Evolutionary conservation across 2,329 filamentous ascomycete species (phyloP), one percentile per base, ranked within the genome.

Genomic region (Stemphylium vesicarium): DNA sequence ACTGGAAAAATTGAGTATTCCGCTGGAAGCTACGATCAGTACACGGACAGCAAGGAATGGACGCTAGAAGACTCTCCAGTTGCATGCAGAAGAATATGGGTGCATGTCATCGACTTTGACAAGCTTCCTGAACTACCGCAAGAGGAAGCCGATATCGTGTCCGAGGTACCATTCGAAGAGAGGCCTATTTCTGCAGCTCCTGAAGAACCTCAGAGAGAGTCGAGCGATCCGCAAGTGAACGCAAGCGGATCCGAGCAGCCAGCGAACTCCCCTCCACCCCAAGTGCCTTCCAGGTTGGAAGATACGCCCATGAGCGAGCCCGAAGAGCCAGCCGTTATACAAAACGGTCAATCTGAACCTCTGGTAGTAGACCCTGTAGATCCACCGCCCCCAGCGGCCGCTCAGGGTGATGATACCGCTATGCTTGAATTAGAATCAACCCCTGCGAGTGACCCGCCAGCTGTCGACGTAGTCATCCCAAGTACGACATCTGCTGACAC

Each of bases 251-350:
- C 35, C 11, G 54, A 40, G 11, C 43, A 33, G 18, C 22, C 31
- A 32, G 40, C 54, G 24, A 52, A 24, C 33, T 38, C 44, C 7
- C 20, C 52, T 10, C 59, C 53, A 22, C 39, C 55, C 18, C 59
- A 56, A 24, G 22, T 53, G 32, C 53, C 47, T 32, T 24, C 59
- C n/a, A 57, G 42, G 2, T 56, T 56, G 15, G 71, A 73, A 50
- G 75, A 77, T 41, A 75, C 74, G 15, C 70, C 70, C 10, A 77
- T 77, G 75, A 75, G 71, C 37, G 75, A 75, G 43, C 66, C 68
- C 12, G 75, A 74, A 42, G 74, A 73, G 33, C 56, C 62, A 1
- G 39, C 42, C 29, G 13, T 36, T 20, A 46, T 41, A 10, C 55
- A 33, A 16, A 10, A 29, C 18, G 50, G 55, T 26, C 51, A 47